These are phyloP conservation scores for Scortechinia acanthostroma DNA, from an alignment of 2,329 filamentous ascomycete genomes.

Conservation along the genomic window DNA sequence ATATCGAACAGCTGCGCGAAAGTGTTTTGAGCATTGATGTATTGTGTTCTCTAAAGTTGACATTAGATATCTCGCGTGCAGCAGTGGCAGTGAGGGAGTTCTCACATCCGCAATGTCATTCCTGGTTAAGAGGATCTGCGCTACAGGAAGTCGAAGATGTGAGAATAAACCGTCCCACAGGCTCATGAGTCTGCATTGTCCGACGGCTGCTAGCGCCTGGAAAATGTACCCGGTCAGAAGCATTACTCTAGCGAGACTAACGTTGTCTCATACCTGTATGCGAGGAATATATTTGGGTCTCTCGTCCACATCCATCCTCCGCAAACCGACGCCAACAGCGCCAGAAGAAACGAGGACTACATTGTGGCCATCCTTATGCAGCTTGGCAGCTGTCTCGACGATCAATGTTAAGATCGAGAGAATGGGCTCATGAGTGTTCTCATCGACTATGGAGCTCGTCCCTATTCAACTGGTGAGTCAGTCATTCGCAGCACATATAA, in stretches of 20 bases:
- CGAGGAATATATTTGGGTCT: slow-evolving; percentile 64
- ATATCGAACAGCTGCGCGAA: slow-evolving; percentile 63
- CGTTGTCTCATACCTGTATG: slow-evolving; percentile 41
- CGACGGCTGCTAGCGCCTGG: slow-evolving; percentile 66
- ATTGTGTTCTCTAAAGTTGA: slow-evolving; percentile 50
- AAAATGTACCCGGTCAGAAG: too few relatives aligned
- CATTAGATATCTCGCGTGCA: slow-evolving; percentile 5
- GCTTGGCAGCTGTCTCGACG: slow-evolving; percentile 62
- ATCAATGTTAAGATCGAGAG: slow-evolving; percentile 65
- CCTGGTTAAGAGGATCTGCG: slow-evolving; percentile 67
- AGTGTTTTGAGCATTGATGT: slow-evolving; percentile 70
- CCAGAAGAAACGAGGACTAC: slow-evolving; percentile 71
- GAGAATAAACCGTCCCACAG: slow-evolving; percentile 68
- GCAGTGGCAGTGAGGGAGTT: neutral
- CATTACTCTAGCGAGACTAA: neutral
- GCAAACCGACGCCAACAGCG: slow-evolving; percentile 65
- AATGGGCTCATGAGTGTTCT: slow-evolving; percentile 66
- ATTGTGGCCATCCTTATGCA: slow-evolving; percentile 62
- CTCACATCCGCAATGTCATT: slow-evolving; percentile 67
- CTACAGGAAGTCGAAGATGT: slow-evolving; percentile 62
- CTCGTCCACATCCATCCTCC: slow-evolving; percentile 61
- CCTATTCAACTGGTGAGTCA: slow-evolving; percentile 31
- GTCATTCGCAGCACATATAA: neutral
- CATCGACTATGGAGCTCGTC: slow-evolving; percentile 70
- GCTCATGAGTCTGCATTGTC: slow-evolving; percentile 67